These are phyloP conservation scores for Mrakia frigida DNA, from an alignment of 768 basidiomycete genomes.

Conservation along the genomic window DNA sequence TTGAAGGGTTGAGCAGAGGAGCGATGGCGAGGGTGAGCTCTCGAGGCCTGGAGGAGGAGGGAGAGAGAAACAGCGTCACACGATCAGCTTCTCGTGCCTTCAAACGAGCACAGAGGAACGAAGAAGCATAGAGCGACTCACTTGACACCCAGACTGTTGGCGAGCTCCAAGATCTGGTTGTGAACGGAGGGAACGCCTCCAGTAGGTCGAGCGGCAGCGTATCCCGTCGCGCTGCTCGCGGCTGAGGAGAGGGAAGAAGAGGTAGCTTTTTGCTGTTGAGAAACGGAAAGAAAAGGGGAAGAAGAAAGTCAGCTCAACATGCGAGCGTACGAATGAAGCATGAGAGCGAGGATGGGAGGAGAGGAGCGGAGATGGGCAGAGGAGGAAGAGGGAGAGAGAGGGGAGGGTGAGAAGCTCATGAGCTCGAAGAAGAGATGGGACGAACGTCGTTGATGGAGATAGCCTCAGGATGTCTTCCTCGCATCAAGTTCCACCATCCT, in stretches of 20 bases:
- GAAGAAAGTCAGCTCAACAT: neutral
- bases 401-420: neutral
- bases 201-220: neutral
- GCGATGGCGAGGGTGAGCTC: constrained; percentile 32
- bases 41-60: constrained; percentile 17
- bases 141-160: constrained; percentile 29
- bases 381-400: neutral
- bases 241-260: neutral
- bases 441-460: constrained; percentile 16
- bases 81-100: neutral
- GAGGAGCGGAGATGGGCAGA: neutral
- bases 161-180: constrained; percentile 26
- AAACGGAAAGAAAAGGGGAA: neutral
- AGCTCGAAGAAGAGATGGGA: neutral
- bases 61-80: no score
- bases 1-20: constrained; percentile 17
- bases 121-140: constrained; percentile 1
- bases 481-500: constrained; percentile 31
- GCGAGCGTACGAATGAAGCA: no score
- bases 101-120: neutral
- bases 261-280: constrained; percentile 5
- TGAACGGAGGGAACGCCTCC: constrained; percentile 1
- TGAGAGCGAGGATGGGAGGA: neutral
- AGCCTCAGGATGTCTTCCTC: neutral
- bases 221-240: neutral